Conservation (phyloP, 371 early-diverging fungal genomes). For the Mucor ambiguus region DNA sequence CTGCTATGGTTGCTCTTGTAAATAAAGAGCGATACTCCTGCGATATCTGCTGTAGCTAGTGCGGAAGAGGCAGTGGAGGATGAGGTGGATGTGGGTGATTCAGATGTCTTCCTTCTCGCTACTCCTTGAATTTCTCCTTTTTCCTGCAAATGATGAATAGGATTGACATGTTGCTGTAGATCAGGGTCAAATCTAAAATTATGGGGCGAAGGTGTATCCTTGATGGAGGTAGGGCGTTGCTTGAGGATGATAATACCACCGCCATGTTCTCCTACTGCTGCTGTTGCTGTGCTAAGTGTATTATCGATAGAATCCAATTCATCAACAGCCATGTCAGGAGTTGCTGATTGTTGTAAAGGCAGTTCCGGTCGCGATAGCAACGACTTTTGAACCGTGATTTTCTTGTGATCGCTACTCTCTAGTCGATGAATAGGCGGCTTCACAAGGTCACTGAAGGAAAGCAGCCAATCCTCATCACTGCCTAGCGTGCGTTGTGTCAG, state of each 20-base stretch:
- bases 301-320: not conserved
- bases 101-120: not conserved
- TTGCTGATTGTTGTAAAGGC: not conserved
- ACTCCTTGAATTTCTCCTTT: not conserved
- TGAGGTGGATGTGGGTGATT: not conserved
- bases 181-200: not conserved
- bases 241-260: not conserved
- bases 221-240: not conserved
- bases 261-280: not conserved
- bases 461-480: slow-evolving; percentile 49
- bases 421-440: slow-evolving; percentile 14
- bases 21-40: not conserved
- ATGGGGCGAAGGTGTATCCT: not conserved
- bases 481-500: slow-evolving; percentile 20
- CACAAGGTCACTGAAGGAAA: slow-evolving; percentile 37
- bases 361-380: not conserved
- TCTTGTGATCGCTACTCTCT: not conserved
- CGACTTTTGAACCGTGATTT: not conserved
- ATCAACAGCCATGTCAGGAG: not conserved
- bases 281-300: not conserved
- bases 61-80: not conserved
- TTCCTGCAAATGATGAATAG: not conserved
- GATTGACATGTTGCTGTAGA: not conserved
- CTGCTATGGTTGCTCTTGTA: not conserved
- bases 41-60: not conserved